Conservation (phyloP, 306 rosid genomes). For the Vigna angularis region DNA sequence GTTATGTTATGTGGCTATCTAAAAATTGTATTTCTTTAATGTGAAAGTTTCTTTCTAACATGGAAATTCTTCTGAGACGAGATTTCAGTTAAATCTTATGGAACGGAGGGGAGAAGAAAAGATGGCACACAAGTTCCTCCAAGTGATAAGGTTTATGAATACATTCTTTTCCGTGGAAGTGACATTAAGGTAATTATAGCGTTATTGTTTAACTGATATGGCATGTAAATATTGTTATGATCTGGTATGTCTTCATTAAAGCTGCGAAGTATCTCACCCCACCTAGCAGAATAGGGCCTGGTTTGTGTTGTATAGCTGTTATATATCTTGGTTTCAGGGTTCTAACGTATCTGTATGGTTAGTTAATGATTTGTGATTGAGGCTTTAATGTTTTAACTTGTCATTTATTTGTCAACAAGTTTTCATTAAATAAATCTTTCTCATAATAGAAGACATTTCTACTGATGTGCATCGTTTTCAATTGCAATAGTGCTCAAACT, state of each 20-base stretch:
- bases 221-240: neutral
- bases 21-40: slow-evolving; percentile 24
- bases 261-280: neutral
- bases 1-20: slow-evolving; percentile 1
- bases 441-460: slow-evolving; percentile 4
- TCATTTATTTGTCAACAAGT: slow-evolving; percentile 5
- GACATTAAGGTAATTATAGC: slow-evolving; percentile 68
- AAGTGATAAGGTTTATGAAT: slow-evolving; percentile 69
- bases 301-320: neutral
- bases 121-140: slow-evolving; percentile 82
- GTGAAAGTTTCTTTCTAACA: slow-evolving; percentile 33
- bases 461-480: slow-evolving; percentile 2
- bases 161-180: slow-evolving; percentile 73
- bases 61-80: slow-evolving; percentile 33
- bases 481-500: neutral
- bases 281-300: slow-evolving; percentile 2
- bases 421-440: slow-evolving; percentile 3
- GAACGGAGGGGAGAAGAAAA: slow-evolving; percentile 81
- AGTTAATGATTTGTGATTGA: neutral
- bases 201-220: slow-evolving; percentile 11
- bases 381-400: neutral
- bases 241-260: slow-evolving; percentile 22
- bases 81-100: slow-evolving; percentile 73
- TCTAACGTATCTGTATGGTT: neutral
- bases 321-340: neutral